Percentiles rank a stretch among this genome's conserved stretches.
Evolutionary conservation across 176 grass and related monocot species (phyloP).

Genomic region (Echinochloa phyllopogon): DNA sequence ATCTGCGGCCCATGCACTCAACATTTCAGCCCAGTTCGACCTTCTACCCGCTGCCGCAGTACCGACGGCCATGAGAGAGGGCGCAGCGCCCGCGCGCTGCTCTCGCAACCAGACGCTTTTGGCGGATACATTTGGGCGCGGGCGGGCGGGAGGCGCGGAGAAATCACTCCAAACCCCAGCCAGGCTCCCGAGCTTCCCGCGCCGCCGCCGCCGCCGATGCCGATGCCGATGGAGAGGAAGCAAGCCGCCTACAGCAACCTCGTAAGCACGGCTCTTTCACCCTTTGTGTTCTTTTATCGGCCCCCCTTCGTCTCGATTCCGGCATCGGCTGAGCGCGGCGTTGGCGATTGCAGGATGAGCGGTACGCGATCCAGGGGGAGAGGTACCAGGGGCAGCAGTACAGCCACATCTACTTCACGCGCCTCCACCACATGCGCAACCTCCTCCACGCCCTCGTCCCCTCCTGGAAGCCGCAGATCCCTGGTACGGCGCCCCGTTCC

Average conservation of each 20-base stretch:
- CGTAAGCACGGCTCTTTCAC: constrained; percentile 43
- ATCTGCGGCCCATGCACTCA: background rate
- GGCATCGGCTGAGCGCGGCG: constrained; percentile 23
- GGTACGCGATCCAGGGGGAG: constrained; percentile 86
- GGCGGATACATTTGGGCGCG: constrained; percentile 40
- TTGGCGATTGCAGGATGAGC: constrained; percentile 64
- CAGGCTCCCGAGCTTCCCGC: constrained; percentile 20
- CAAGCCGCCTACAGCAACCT: constrained; percentile 74
- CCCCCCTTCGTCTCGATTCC: background rate
- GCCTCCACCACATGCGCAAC: constrained; percentile 84
- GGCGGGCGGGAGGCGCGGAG: constrained; percentile 35
- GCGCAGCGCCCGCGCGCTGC: background rate
- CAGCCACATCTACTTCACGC: constrained; percentile 96
- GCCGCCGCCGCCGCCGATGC: constrained; percentile 43
- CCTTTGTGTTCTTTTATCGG: background rate
- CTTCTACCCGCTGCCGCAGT: background rate
- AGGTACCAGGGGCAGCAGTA: constrained; percentile 95
- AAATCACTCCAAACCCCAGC: background rate
- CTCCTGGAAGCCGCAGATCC: constrained; percentile 73
- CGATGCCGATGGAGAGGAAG: constrained; percentile 71
- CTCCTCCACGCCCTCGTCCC: constrained; percentile 73
- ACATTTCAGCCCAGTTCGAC: background rate
- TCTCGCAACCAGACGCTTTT: background rate
- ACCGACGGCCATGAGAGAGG: background rate
- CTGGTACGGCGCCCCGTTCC: constrained; percentile 37